Percentiles rank a stretch among this genome's conserved stretches.
Evolutionary conservation across 306 rosid genomes (phyloP).

Genomic region (Hylodesmum podocarpum): DNA sequence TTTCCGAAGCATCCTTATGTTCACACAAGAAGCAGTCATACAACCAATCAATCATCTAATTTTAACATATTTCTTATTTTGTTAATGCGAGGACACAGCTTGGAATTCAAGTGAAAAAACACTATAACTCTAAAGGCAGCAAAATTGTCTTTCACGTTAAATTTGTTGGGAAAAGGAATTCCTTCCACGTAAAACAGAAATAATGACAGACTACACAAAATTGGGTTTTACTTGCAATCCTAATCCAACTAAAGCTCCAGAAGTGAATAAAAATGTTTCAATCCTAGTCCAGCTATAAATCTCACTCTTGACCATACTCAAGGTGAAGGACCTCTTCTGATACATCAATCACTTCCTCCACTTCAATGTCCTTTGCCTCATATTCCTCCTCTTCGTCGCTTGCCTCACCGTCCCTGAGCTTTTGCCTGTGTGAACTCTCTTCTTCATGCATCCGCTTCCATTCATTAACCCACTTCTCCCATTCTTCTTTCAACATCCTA

Average conservation of each 20-base stretch:
- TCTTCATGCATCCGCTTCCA: slow-evolving; percentile 74
- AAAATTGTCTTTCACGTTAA: slow-evolving; percentile 8
- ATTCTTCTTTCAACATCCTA: slow-evolving; percentile 72
- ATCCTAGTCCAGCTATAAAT: neutral
- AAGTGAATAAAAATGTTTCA: neutral
- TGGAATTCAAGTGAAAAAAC: neutral
- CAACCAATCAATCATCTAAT: too few relatives aligned
- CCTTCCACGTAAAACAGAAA: neutral
- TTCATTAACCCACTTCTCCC: slow-evolving; percentile 77
- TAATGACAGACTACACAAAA: slow-evolving; percentile 37
- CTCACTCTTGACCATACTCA: slow-evolving; percentile 42
- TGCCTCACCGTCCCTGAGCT: slow-evolving; percentile 82
- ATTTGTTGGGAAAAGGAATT: neutral
- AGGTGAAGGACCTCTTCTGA: slow-evolving; percentile 60
- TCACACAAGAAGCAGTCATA: too few relatives aligned
- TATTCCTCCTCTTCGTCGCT: slow-evolving; percentile 96
- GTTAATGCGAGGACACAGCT: too few relatives aligned
- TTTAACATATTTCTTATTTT: neutral
- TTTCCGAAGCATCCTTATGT: too few relatives aligned
- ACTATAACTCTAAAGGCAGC: neutral
- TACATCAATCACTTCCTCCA: slow-evolving; percentile 64
- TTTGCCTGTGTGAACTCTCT: slow-evolving; percentile 46
- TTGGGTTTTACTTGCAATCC: slow-evolving; percentile 13
- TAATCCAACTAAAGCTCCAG: neutral
- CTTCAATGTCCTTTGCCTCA: slow-evolving; percentile 84